These are phyloP conservation scores for Kwoniella heveanensis DNA, from an alignment of 768 basidiomycete genomes.

Conservation along the genomic window DNA sequence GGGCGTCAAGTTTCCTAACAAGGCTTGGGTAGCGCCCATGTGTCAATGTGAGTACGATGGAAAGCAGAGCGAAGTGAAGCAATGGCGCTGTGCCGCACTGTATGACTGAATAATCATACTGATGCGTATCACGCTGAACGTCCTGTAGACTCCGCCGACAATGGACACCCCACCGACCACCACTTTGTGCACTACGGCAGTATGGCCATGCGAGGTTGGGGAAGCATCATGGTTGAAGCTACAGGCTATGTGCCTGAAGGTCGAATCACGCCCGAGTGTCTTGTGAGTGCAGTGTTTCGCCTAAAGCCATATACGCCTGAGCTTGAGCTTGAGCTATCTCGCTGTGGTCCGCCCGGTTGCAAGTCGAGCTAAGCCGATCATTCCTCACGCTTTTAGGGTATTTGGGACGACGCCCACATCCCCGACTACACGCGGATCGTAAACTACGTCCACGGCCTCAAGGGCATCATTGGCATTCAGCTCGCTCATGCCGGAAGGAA, in stretches of 20 bases:
- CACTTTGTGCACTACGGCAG: conserved; percentile 78
- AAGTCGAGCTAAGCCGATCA: too few relatives aligned
- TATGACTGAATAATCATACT: background rate
- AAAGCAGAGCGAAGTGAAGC: too few relatives aligned
- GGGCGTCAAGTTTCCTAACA: conserved; percentile 70
- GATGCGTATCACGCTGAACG: background rate
- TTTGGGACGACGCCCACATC: conserved; percentile 79
- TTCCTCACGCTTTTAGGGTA: too few relatives aligned
- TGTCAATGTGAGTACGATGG: conserved; percentile 63
- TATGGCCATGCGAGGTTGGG: conserved; percentile 70
- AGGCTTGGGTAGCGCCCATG: conserved; percentile 78
- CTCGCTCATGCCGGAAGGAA: conserved; percentile 82
- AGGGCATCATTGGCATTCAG: conserved; percentile 73
- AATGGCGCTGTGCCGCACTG: too few relatives aligned
- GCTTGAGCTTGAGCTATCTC: too few relatives aligned
- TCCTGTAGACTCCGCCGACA: conserved; percentile 64
- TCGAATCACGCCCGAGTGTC: conserved; percentile 71
- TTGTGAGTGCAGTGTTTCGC: conserved; percentile 42
- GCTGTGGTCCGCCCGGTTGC: too few relatives aligned
- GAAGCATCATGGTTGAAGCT: conserved; percentile 73
- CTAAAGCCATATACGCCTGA: too few relatives aligned
- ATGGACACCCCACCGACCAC: conserved; percentile 79
- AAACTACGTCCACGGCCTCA: conserved; percentile 71
- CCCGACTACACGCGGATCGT: conserved; percentile 70
- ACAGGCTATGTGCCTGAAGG: conserved; percentile 72